Conservation (phyloP, 2,329 filamentous ascomycete species). For the Xylaria sp. region DNA sequence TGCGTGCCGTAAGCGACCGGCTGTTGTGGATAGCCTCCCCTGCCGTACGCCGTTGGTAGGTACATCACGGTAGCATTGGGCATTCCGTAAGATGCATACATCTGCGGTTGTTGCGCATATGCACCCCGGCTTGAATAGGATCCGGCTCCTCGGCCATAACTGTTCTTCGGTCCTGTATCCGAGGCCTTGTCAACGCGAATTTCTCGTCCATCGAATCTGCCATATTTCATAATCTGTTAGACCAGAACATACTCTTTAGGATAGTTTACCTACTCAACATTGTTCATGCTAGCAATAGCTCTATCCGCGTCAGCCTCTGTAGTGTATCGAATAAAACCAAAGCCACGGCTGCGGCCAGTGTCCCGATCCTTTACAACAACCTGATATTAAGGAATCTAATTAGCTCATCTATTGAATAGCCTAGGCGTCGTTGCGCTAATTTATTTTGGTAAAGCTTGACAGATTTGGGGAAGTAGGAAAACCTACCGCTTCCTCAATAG, state of each 20-base stretch:
- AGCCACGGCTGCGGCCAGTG: slow-evolving; percentile 94
- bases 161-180: slow-evolving; percentile 74
- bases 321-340: slow-evolving; percentile 93
- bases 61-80: slow-evolving; percentile 52
- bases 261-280: slow-evolving; percentile 77
- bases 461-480: background rate
- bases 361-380: slow-evolving; percentile 98
- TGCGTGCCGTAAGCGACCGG: slow-evolving; percentile 54
- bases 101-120: slow-evolving; percentile 48
- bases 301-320: slow-evolving; percentile 79
- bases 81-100: slow-evolving; percentile 54
- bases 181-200: slow-evolving; percentile 97
- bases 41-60: slow-evolving; percentile 53
- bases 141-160: slow-evolving; percentile 57
- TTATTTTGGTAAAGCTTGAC: background rate
- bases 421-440: background rate
- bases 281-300: slow-evolving; percentile 84
- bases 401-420: slow-evolving; percentile 4
- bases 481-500: slow-evolving; percentile 94
- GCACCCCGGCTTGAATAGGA: slow-evolving; percentile 49
- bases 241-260: background rate
- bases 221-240: slow-evolving; percentile 11
- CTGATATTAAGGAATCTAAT: slow-evolving; percentile 58
- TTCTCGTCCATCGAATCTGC: slow-evolving; percentile 88
- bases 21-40: slow-evolving; percentile 54